A percentile compares a stretch with the other conserved stretches of the same genome.
phyloP scores from a whole-genome alignment of 2,329 filamentous ascomycete genomes.

The Cladophialophora chaetospira region DNA sequence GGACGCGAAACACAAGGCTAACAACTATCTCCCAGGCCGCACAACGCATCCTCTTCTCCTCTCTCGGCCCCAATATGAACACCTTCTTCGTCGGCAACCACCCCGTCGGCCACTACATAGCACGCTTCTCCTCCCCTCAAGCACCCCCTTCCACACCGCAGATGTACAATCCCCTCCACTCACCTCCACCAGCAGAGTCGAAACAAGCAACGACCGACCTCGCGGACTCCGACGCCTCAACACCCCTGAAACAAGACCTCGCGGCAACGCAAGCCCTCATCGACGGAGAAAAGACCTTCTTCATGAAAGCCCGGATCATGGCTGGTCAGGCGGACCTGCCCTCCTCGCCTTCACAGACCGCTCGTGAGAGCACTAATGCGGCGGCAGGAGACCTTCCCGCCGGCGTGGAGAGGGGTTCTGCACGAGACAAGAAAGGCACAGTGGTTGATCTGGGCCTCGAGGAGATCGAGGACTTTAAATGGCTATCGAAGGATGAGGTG shows the following conservation, averaged over 20 bases:
- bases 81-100: constrained; percentile 94
- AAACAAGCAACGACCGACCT: not conserved
- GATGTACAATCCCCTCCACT: not conserved
- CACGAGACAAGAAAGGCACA: constrained; percentile 2
- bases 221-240: constrained; percentile 1
- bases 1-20: not conserved
- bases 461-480: constrained; percentile 81
- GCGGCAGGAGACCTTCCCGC: constrained; percentile 54
- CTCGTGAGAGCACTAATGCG: constrained; percentile 29
- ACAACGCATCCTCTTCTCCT: constrained; percentile 71
- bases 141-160: constrained; percentile 32
- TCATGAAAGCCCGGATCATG: constrained; percentile 95
- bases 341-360: not conserved
- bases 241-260: constrained; percentile 18
- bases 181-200: not conserved
- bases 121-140: constrained; percentile 51
- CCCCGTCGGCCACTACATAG: constrained; percentile 78
- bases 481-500: constrained; percentile 89
- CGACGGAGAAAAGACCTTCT: constrained; percentile 82
- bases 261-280: constrained; percentile 39
- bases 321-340: constrained; percentile 86
- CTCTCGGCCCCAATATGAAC: constrained; percentile 94
- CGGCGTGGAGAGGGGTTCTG: not conserved
- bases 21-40: constrained; percentile 64
- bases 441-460: constrained; percentile 3